A percentile compares a stretch with the other conserved stretches of the same genome.
Evolutionary conservation across 2,329 filamentous ascomycete species (phyloP).

Genomic region (Arthrobotrys sphaeroides): DNA sequence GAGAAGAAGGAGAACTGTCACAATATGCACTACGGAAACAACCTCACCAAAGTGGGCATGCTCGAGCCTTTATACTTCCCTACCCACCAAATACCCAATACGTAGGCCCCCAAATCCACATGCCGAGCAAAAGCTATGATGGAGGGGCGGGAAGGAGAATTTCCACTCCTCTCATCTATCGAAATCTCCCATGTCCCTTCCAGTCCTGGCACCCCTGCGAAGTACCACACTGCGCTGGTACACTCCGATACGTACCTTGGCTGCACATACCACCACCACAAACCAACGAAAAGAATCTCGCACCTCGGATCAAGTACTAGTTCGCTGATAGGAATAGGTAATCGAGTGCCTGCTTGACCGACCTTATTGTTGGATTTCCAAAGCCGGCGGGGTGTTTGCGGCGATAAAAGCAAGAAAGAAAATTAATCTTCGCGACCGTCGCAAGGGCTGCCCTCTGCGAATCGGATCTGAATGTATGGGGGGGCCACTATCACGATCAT

Average conservation of each 20-base stretch:
- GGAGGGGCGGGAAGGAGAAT: slow-evolving; percentile 43
- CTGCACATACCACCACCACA: slow-evolving; percentile 1
- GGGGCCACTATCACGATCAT: slow-evolving; percentile 9
- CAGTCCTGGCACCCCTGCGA: slow-evolving; percentile 18
- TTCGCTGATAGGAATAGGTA: not conserved
- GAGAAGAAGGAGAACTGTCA: not conserved
- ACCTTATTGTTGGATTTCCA: slow-evolving; percentile 4
- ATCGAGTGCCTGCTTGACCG: slow-evolving; percentile 3
- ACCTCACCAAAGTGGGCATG: not conserved
- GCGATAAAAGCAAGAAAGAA: slow-evolving; percentile 4
- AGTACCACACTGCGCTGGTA: slow-evolving; percentile 16
- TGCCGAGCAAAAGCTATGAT: slow-evolving; percentile 20
- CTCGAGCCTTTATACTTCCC: slow-evolving; percentile 18
- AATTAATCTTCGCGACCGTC: slow-evolving; percentile 15
- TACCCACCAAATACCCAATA: not conserved
- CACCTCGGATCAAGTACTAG: slow-evolving; percentile 41
- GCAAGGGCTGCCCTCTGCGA: slow-evolving; percentile 10
- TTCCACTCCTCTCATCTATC: slow-evolving; percentile 21
- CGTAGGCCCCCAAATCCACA: slow-evolving; percentile 12
- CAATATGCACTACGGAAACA: not conserved
- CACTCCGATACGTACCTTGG: not conserved
- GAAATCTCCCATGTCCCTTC: slow-evolving; percentile 14
- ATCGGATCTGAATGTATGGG: slow-evolving; percentile 11
- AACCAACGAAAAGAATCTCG: slow-evolving; percentile 6
- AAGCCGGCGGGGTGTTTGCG: slow-evolving; percentile 24